Conservation (phyloP, 1,284 basidiomycete genomes). For the Ceraceosorus guamensis region DNA sequence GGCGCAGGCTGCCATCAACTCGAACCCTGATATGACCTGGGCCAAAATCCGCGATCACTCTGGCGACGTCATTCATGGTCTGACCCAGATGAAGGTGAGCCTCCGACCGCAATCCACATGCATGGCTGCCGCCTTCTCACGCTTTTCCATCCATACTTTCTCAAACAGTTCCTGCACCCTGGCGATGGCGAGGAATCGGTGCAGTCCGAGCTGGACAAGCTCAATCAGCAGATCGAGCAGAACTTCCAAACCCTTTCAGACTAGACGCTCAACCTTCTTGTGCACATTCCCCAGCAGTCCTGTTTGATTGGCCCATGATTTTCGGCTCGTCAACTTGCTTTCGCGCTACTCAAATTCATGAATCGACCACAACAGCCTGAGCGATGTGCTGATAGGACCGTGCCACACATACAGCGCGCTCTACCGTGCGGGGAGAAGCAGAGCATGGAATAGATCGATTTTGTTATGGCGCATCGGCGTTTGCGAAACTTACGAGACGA, state of each 20-base stretch:
- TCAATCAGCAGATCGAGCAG: conserved; percentile 43
- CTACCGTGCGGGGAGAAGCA: no score
- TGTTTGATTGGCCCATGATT: no score
- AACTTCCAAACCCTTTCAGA: conserved; percentile 44
- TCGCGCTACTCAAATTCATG: no score
- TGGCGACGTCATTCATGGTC: conserved; percentile 82
- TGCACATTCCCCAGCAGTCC: no score
- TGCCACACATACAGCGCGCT: no score
- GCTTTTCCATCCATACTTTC: conserved; percentile 5
- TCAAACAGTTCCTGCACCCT: conserved; percentile 62
- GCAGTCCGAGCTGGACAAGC: conserved; percentile 37
- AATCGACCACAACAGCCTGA: no score
- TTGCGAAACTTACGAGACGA: no score
- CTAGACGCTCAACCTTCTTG: conserved; percentile 6
- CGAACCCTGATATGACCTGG: conserved; percentile 78
- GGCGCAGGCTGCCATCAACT: conserved; percentile 68
- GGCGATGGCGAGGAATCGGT: conserved; percentile 47
- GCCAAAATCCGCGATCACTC: conserved; percentile 81
- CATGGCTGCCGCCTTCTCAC: neutral
- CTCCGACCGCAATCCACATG: neutral
- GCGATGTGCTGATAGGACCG: no score
- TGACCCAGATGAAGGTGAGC: conserved; percentile 81
- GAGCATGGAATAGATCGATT: no score
- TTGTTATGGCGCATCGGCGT: no score
- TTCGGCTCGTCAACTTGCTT: no score